Conservation (phyloP, 2,329 filamentous ascomycete genomes). For the Penicillium sp. region DNA sequence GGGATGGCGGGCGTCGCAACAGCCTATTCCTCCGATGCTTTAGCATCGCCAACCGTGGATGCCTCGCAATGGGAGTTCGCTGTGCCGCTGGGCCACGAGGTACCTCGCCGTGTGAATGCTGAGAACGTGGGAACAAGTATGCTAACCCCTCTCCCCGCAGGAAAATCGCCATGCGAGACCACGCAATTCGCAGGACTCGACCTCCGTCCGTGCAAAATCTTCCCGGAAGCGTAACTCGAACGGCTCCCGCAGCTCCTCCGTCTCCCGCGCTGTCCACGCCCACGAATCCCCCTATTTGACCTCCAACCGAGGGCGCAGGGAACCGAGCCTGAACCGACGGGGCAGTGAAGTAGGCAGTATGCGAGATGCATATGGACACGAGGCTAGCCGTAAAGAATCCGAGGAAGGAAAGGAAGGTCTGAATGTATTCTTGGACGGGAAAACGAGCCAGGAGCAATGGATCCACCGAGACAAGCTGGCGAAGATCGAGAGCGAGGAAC, state of each 20-base stretch:
- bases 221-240: conserved; percentile 35
- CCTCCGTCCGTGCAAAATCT: conserved; percentile 27
- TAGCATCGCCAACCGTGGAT: conserved; percentile 37
- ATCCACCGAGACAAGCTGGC: conserved; percentile 54
- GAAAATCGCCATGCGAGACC: conserved; percentile 30
- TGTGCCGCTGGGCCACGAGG: conserved; percentile 38
- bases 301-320: conserved; percentile 35
- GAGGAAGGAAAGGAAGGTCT: conserved; percentile 21
- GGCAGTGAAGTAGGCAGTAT: conserved; percentile 43
- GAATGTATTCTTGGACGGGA: conserved; percentile 11
- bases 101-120: conserved; percentile 25
- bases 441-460: conserved; percentile 46
- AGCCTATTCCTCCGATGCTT: conserved; percentile 42
- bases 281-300: conserved; percentile 32
- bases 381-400: conserved; percentile 17
- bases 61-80: conserved; percentile 41
- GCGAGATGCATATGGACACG: conserved; percentile 33
- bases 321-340: conserved; percentile 35
- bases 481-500: conserved; percentile 52
- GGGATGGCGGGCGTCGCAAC: conserved; percentile 46
- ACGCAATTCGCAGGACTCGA: conserved; percentile 42
- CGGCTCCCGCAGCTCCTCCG: conserved; percentile 42
- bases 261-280: conserved; percentile 33
- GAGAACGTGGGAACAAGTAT: neutral
- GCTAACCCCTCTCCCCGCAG: conserved; percentile 27